Conservation (phyloP, 1,284 basidiomycete genomes). For the Heliocybe sulcata region DNA sequence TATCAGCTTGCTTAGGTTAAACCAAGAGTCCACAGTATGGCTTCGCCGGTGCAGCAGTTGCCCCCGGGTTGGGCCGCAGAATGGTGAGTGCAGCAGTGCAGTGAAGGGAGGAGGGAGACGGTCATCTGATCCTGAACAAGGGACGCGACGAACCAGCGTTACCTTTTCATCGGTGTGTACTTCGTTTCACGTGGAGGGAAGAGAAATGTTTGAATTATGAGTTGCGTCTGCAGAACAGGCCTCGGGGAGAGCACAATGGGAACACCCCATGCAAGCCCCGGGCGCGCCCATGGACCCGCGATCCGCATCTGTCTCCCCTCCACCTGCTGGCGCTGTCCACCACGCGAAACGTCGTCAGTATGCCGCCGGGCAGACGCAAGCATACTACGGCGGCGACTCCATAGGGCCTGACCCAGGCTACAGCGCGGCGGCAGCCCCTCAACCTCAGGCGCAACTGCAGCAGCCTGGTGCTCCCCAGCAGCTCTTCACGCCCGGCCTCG, state of each 20-base stretch:
- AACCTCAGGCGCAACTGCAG: constrained; percentile 37
- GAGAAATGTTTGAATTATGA: neutral
- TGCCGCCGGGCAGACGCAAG: constrained; percentile 84
- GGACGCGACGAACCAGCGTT: constrained; percentile 76
- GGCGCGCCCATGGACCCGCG: constrained; percentile 29
- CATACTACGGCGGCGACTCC: constrained; percentile 61
- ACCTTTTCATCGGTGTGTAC: constrained; percentile 75
- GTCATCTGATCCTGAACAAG: constrained; percentile 31
- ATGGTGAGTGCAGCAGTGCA: constrained; percentile 45
- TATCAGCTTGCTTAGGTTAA: neutral
- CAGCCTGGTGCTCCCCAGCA: constrained; percentile 38
- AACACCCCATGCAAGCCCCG: constrained; percentile 36
- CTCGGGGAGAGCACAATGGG: constrained; percentile 63
- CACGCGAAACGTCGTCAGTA: constrained; percentile 79
- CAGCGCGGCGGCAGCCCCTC: constrained; percentile 24
- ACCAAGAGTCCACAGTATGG: constrained; percentile 32
- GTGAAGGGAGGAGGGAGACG: neutral
- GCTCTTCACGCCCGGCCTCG: constrained; percentile 83
- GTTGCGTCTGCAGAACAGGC: constrained; percentile 34
- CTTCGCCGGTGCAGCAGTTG: constrained; percentile 62
- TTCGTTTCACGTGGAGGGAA: neutral
- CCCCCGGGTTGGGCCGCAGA: constrained; percentile 88
- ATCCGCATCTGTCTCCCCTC: constrained; percentile 31
- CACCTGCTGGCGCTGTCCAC: constrained; percentile 17
- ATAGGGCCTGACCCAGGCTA: constrained; percentile 30